These are phyloP conservation scores for Microstegium vimineum DNA, from an alignment of 176 grass and related monocot species.

Conservation along the genomic window DNA sequence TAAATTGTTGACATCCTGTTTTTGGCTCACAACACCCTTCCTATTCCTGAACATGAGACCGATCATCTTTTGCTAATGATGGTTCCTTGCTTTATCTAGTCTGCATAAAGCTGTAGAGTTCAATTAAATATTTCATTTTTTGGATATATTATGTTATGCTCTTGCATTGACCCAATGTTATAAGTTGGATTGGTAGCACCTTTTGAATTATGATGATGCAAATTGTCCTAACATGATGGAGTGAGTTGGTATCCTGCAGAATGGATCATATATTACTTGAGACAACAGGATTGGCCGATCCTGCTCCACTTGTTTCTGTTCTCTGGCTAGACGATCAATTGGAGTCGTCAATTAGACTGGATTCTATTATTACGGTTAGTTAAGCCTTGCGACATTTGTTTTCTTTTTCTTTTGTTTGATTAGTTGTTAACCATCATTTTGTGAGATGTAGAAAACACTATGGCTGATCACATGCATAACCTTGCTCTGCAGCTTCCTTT, in stretches of 20 bases:
- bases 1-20: background rate
- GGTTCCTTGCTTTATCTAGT: background rate
- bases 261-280: conserved; percentile 99
- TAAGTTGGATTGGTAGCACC: conserved; percentile 2
- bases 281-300: conserved; percentile 93
- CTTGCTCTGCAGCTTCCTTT: background rate
- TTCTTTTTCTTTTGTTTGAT: background rate
- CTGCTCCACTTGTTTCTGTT: conserved; percentile 84
- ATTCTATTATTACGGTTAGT: conserved; percentile 95
- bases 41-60: background rate
- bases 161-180: conserved; percentile 6
- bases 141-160: background rate
- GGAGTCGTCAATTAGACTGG: conserved; percentile 77
- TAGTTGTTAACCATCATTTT: background rate
- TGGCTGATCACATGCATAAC: background rate
- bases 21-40: background rate
- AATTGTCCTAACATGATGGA: conserved; percentile 24
- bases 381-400: background rate
- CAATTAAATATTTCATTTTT: background rate
- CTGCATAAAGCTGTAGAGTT: background rate
- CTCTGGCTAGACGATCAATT: conserved; percentile 97
- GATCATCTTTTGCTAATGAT: background rate
- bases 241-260: conserved; percentile 41
- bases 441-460: conserved; percentile 4
- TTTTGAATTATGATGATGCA: background rate